phyloP scores from a whole-genome alignment of 2,329 filamentous ascomycete species.

The Talaromyces sp. region DNA sequence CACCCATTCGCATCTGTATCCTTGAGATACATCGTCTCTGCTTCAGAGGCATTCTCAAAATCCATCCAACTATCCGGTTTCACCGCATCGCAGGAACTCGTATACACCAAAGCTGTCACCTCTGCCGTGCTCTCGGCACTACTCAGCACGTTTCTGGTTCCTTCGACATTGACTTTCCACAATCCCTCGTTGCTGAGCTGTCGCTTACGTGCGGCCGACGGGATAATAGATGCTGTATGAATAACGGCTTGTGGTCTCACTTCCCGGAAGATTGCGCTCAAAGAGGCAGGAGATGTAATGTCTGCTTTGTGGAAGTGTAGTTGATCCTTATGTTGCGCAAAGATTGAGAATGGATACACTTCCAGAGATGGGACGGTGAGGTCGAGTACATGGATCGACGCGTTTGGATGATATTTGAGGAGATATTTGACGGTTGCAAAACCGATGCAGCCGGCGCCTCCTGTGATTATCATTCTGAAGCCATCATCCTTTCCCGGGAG shows the following conservation, averaged over 20 bases:
- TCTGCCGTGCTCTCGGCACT: neutral
- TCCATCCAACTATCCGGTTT: constrained; percentile 17
- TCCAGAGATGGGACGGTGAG: neutral
- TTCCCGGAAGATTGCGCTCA: neutral
- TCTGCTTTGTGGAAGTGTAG: constrained; percentile 10
- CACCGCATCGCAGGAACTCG: constrained; percentile 15
- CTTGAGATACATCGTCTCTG: neutral
- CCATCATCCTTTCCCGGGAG: neutral
- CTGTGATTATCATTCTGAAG: constrained; percentile 9
- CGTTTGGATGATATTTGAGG: neutral
- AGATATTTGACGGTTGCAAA: constrained; percentile 13
- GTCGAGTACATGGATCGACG: constrained; percentile 14
- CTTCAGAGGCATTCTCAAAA: constrained; percentile 11
- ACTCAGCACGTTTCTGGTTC: constrained; percentile 3
- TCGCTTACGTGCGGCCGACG: constrained; percentile 10
- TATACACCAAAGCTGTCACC: constrained; percentile 12
- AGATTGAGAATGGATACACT: neutral
- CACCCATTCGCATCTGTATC: neutral
- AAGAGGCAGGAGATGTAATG: neutral
- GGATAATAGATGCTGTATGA: constrained; percentile 14
- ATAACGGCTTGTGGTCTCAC: neutral
- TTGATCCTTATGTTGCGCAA: neutral
- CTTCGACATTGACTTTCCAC: constrained; percentile 14
- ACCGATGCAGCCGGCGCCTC: constrained; percentile 15
- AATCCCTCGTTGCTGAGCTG: neutral